A percentile compares a stretch with the other conserved stretches of the same genome.
Evolutionary conservation across 768 basidiomycete genomes (phyloP).

Genomic region (Rickenella mellea): DNA sequence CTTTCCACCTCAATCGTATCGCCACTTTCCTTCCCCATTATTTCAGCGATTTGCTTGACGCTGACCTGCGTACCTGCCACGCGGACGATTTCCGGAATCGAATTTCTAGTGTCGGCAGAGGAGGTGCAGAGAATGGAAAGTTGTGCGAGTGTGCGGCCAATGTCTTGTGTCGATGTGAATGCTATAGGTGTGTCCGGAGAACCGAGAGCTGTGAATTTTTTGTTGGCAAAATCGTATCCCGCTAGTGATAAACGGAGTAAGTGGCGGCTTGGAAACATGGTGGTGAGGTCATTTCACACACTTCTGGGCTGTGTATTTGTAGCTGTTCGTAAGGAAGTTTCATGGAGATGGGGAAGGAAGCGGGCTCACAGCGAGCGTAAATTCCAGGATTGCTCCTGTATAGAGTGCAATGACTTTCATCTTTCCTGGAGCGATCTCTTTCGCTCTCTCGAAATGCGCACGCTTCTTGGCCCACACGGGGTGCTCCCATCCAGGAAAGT

Average conservation of each 20-base stretch:
- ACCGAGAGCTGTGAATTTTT: slow-evolving; percentile 10
- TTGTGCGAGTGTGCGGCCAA: slow-evolving; percentile 11
- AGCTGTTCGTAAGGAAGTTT: too few species aligned
- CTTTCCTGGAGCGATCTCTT: slow-evolving; percentile 3
- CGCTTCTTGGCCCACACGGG: too few species aligned
- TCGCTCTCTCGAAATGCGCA: slow-evolving; percentile 2
- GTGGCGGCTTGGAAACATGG: too few species aligned
- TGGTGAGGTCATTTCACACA: too few species aligned
- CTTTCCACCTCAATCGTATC: too few species aligned
- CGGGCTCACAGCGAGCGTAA: slow-evolving; percentile 4
- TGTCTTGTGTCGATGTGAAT: slow-evolving; percentile 10
- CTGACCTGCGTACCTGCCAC: slow-evolving; percentile 10
- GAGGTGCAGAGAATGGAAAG: slow-evolving; percentile 12
- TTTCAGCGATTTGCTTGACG: slow-evolving; percentile 9
- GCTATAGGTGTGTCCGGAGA: slow-evolving; percentile 7
- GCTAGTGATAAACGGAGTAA: too few species aligned
- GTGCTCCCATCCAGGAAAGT: too few species aligned
- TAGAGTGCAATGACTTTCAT: slow-evolving; percentile 13
- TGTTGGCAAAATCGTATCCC: slow-evolving; percentile 12
- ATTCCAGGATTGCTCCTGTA: slow-evolving; percentile 9
- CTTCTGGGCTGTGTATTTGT: too few species aligned
- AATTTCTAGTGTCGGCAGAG: slow-evolving; percentile 4
- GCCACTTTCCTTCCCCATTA: too few species aligned
- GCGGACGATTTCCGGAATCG: slow-evolving; percentile 12
- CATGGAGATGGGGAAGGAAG: too few species aligned